Evolutionary conservation across 129 eudicot genomes (phyloP).

Genomic region (Chrysanthemum makinoi): DNA sequence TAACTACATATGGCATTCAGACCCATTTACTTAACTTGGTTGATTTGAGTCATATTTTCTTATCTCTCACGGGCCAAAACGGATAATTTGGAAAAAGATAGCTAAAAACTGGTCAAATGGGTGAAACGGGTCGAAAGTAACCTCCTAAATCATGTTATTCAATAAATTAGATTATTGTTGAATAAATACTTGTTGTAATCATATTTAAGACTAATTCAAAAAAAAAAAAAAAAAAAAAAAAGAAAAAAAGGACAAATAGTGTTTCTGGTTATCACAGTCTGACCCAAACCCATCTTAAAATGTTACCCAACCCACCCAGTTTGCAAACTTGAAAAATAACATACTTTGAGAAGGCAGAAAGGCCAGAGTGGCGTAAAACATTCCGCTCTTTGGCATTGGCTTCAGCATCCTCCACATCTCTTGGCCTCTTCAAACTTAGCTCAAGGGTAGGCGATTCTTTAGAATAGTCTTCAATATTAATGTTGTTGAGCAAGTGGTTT

Average conservation of each 20-base stretch:
- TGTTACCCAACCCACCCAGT: not conserved
- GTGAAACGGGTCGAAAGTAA: not conserved
- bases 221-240: no score
- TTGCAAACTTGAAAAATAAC: constrained; percentile 13
- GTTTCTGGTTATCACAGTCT: not conserved
- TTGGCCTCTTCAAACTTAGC: constrained; percentile 50
- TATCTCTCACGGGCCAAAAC: not conserved
- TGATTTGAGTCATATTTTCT: not conserved
- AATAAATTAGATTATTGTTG: not conserved
- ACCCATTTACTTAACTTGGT: not conserved
- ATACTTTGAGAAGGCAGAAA: constrained; percentile 75
- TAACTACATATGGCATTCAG: not conserved
- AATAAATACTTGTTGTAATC: no score
- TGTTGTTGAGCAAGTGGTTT: constrained; percentile 34
- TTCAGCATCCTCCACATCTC: constrained; percentile 43
- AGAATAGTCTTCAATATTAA: constrained; percentile 35
- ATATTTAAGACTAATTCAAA: no score
- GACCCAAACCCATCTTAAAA: not conserved
- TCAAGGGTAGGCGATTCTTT: constrained; percentile 55
- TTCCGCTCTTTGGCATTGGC: constrained; percentile 43
- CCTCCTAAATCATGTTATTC: not conserved
- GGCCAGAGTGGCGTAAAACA: constrained; percentile 52
- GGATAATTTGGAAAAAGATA: not conserved
- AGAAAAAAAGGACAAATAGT: not conserved
- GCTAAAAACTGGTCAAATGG: not conserved